Evolutionary conservation across 2,329 filamentous ascomycete species (phyloP), one percentile per base, ranked within the genome.

Genomic region (Blastomyces percursus): DNA sequence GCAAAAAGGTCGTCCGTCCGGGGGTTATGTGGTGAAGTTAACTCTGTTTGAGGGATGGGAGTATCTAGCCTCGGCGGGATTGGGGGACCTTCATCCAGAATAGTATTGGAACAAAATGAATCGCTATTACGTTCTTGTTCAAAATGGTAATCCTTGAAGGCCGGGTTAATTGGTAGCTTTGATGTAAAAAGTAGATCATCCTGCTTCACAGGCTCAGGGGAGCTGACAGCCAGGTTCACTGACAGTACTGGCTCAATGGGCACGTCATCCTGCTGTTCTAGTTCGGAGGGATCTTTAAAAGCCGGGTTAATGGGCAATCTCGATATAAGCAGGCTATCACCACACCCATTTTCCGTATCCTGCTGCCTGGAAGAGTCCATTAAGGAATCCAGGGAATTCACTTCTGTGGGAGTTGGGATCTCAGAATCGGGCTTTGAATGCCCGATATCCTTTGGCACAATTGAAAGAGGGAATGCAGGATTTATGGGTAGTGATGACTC

Each of bases 251-350:
- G 73, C 50, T 69, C 66, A 71, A 74, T 52, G 69, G 59, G 50
- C 50, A 30, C 21, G 50, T 30, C 50, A 32, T 52, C 12, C 50
- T 32, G 50, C 27, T 52, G 50, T 19, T 8, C 50, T 16, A 57
- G 38, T 56, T 63, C n/a, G 66, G 46, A 35, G 21, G 1, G 12
- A n/a, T 14, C 48, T n/a, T 61, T 38, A 16, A 62, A 63, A 16
- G 71, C 70, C n/a, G 73, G 72, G 35, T 75, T 74, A 38, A 75
- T 73, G 4, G 73, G 73, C 21, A 75, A 67, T 5, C 67, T 66
- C 7, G 73, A 74, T 48, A 69, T 66, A 9, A 72, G 61, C 19
- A 74, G 69, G 24, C 21, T 21, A 19, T 48, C 57, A 48, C 40
- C 48, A 46, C 24, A 27, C n/a, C 12, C 57, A 59, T 2, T 35